Evolutionary conservation across 345 rosid species (phyloP).

Genomic region (Pelargonium nanum): DNA sequence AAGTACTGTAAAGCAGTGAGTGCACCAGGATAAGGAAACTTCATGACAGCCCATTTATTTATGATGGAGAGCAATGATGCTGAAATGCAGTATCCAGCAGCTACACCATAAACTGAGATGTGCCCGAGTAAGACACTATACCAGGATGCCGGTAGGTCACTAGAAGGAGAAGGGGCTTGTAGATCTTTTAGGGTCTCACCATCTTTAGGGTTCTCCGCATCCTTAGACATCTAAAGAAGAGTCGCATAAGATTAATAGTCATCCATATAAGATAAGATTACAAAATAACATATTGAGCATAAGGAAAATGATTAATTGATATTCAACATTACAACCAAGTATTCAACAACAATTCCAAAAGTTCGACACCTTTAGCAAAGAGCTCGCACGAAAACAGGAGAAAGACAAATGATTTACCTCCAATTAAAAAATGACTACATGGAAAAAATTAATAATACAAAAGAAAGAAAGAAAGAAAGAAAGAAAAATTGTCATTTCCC

Average conservation of each 20-base stretch:
- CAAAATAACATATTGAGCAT: neutral
- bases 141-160: conserved; percentile 29
- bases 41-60: conserved; percentile 97
- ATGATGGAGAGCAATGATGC: conserved; percentile 93
- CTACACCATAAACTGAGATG: conserved; percentile 64
- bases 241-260: neutral
- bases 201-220: conserved; percentile 34
- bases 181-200: conserved; percentile 15
- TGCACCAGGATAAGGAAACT: conserved; percentile 94
- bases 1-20: conserved; percentile 88
- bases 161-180: conserved; percentile 12
- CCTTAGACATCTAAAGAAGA: conserved; percentile 29
- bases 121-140: conserved; percentile 36
- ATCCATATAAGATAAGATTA: conserved; percentile 21
- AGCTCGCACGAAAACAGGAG: no score
- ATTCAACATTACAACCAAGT: no score
- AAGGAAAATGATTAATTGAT: no score
- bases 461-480: neutral
- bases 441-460: no score
- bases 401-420: no score
- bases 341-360: neutral
- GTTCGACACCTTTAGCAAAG: no score
- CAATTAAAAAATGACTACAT: no score
- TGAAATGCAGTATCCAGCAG: conserved; percentile 84
- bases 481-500: neutral